Conservation (phyloP, 208 protist species). For the Polymyxa betae region DNA sequence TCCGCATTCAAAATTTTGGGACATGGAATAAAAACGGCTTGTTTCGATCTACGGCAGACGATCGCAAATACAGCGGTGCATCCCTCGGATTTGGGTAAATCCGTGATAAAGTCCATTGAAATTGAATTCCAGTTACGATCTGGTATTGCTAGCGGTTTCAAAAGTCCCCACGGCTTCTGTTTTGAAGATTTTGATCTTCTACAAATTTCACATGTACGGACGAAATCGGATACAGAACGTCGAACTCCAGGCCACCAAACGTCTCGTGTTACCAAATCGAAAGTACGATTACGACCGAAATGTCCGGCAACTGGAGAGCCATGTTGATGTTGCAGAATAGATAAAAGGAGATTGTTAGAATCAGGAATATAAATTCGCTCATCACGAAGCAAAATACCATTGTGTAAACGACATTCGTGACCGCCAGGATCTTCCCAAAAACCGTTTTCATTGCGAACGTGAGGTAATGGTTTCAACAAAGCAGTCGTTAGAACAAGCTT, state of each 20-base stretch:
- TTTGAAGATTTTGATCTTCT: neutral
- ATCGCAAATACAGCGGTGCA: neutral
- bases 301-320: neutral
- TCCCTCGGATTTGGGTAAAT: neutral
- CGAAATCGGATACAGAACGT: neutral
- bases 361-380: no score
- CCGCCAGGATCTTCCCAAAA: no score
- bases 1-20: neutral
- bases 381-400: no score
- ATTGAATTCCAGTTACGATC: neutral
- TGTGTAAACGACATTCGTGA: no score
- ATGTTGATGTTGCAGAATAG: neutral
- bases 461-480: no score
- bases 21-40: slow-evolving; percentile 21
- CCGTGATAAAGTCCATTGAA: slow-evolving; percentile 39
- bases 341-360: neutral
- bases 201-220: neutral
- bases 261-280: neutral
- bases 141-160: neutral
- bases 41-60: neutral
- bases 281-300: neutral
- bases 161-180: neutral
- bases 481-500: no score
- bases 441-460: no score
- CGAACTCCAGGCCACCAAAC: neutral